Base-by-base conservation (phyloP, 2,329 filamentous ascomycete species). In the Pseudogymnoascus sp. region DNA sequence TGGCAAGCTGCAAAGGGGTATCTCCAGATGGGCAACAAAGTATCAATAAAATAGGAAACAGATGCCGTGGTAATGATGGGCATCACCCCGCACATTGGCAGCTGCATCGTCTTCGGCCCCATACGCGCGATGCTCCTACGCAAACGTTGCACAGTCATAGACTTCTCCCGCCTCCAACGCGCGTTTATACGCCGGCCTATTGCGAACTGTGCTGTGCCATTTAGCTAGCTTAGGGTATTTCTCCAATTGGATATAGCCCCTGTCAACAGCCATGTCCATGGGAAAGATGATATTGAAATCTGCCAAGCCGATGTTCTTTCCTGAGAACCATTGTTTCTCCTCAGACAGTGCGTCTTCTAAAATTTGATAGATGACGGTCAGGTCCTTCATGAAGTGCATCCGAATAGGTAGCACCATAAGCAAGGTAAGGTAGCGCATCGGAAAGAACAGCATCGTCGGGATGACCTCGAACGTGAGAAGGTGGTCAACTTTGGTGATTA, bases 311-410 rank as follows among this genome's bases (percentile, higher is more conserved):
- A 59, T 21, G 4, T 59, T 59, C 31, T 59, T 59, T 12, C 58
- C 58, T 4, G 58, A 36, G 61, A 71, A 71, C 66, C 68, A 73
- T 6, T 65, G 66, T 38, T 64, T 66, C 65, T 70, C 70, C 3
- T 67, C 68, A 4, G 60, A 63, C 17, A 72, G 58, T 25, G 63
- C 62, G 31, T 66, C 63, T 38, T 72, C 71, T 65, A 73, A 63
- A 5, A 71, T 27, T 44, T 65, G 55, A 41, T 64, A 71, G 17
- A 64, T 62, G 9, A 27, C 62, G 31, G 58, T 51, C 15, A 69
- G 35, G 36, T 70, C 68, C 2, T 35, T 59, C n/a, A 63, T 51
- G 17, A 68, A 69, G 12, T 66, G 61, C 15, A 58, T 64, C 8
- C 64, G 60, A 33, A 72, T 63, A 4, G 69, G 71, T 4, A 60